Evolutionary conservation across 2,329 filamentous ascomycete species (phyloP), one percentile per base, ranked within the genome.

Genomic region (Aspergillus sp.): DNA sequence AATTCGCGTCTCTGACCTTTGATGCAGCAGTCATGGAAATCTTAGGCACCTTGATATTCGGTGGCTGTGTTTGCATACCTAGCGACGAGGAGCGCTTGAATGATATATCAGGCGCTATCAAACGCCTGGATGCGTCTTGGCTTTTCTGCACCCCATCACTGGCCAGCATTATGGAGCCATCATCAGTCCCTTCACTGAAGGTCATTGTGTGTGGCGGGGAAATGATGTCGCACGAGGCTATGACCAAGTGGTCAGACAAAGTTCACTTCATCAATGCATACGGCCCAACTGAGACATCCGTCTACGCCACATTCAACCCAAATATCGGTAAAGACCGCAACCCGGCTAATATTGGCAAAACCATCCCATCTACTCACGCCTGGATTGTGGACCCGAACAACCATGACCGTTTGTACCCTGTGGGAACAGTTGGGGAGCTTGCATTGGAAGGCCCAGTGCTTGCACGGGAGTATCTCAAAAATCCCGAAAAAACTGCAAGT

Each of bases 221-320:
- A 71, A 85, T 89, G 2, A 82, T 96, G 75, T 92, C 89, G 0
- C 83, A 85, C 34, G 83, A 85, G 30, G 89, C 96, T 0, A 85
- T 89, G 40, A 79, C 82, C 0, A 82, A 80, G 47, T 96, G 93
- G 93, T 82, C 80, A 13, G 68, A 70, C 22, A 65, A 62, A 9
- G 70, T 75, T 0, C 73, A 71, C 9, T 62, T 81, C 24, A 67
- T 74, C 54, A 75, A 74, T 48, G 69, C 63, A 15, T 77, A 77
- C 53, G 75, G 75, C 3, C 73, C 75, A 3, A 72, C 73, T 6
- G 75, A 77, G 46, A 71, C 70, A 2, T 65, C 66, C 17, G 68
- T 73, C 9, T 70, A 73, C 24, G 70, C 70, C 0, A 62, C 66
- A 2, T 27, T 73, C 9, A 70, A 73, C n/a, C 63, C 62, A 5